Evolutionary conservation across 495 filamentous ascomycete species (phyloP).

Genomic region (Penicillium verhagenii): DNA sequence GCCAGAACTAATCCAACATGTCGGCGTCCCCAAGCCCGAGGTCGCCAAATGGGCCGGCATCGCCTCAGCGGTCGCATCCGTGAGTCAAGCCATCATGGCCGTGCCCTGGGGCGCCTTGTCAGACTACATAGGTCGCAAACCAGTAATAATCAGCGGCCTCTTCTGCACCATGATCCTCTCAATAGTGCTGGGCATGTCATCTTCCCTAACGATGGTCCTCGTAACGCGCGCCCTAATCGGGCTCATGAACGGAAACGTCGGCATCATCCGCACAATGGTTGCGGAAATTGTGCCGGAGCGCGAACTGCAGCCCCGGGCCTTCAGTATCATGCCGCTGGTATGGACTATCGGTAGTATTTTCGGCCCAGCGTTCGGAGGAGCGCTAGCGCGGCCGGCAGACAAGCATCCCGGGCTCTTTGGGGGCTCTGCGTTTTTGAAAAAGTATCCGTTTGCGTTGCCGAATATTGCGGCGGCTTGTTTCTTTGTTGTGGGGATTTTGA

Average conservation of each 20-base stretch:
- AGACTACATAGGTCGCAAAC: slow-evolving; percentile 73
- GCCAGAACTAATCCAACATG: slow-evolving; percentile 82
- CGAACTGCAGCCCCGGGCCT: slow-evolving; percentile 77
- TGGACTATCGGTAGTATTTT: slow-evolving; percentile 85
- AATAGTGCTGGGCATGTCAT: slow-evolving; percentile 76
- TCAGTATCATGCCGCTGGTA: slow-evolving; percentile 80
- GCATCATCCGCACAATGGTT: slow-evolving; percentile 79
- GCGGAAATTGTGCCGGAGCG: slow-evolving; percentile 79
- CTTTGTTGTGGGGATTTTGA: slow-evolving; percentile 69
- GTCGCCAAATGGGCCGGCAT: slow-evolving; percentile 78
- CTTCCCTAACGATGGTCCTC: slow-evolving; percentile 69
- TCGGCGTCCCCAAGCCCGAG: slow-evolving; percentile 68
- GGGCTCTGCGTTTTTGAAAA: slow-evolving; percentile 61
- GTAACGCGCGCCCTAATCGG: slow-evolving; percentile 66
- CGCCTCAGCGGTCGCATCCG: slow-evolving; percentile 68
- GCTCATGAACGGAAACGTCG: slow-evolving; percentile 73
- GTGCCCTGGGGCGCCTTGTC: slow-evolving; percentile 78
- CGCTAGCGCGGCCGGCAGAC: slow-evolving; percentile 72
- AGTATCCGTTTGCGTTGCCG: slow-evolving; percentile 78
- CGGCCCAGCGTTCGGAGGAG: slow-evolving; percentile 83
- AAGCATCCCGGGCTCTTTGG: slow-evolving; percentile 70
- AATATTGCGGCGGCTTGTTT: slow-evolving; percentile 73
- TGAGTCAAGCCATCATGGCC: slow-evolving; percentile 70
- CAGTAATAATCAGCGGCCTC: slow-evolving; percentile 67
- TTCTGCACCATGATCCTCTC: slow-evolving; percentile 70